Evolutionary conservation across 805 yeast genomes (phyloP), one percentile per base, ranked within the genome.

Genomic region (Spathaspora arborariae): DNA sequence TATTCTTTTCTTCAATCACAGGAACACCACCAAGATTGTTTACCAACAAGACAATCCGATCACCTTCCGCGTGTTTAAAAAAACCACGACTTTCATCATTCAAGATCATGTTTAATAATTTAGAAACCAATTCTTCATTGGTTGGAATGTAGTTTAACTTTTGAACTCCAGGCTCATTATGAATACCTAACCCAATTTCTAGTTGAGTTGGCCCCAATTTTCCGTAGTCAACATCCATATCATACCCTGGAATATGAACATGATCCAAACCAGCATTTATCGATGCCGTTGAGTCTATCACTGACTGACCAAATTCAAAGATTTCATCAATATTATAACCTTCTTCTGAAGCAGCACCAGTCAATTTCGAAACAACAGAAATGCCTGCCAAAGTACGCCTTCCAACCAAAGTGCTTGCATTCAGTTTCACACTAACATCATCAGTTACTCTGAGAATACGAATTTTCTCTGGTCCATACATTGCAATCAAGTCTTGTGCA

Each of bases 11-110:
- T 50, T 68, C 73, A 24, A 68, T 50, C 37, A 59, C 57, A 16
- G 73, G 59, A 30, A 64, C 59, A 9, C 73, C 73, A n/a, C 72
- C 73, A 30, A 68, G 56, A 38, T 68, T 68, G 52, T 67, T 68
- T 46, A 68, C 48, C 22, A 64, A 58, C 36, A 68, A 43, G 2
- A 62, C 60, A 35, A 68, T 55, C 40, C 57, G 51, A 48, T 68
- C 72, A 20, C 56, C 56, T 10, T 45, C 37, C 13, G 53, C 59
- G 46, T 63, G 64, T 2, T 56, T 34, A 52, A 68, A 62, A 45
- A 56, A 68, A 7, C 63, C 66, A 46, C 72, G 54, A 27, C 60
- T 67, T 6, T 42, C 41, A 39, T 60, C 65, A 44, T 62, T 62
- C 41, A 67, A 56, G 13, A 67, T 48, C 37, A 56, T 53, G 30